Conservation (phyloP, 228 moss, liverwort and hornwort species). For the Sphagnum magellanicum region DNA sequence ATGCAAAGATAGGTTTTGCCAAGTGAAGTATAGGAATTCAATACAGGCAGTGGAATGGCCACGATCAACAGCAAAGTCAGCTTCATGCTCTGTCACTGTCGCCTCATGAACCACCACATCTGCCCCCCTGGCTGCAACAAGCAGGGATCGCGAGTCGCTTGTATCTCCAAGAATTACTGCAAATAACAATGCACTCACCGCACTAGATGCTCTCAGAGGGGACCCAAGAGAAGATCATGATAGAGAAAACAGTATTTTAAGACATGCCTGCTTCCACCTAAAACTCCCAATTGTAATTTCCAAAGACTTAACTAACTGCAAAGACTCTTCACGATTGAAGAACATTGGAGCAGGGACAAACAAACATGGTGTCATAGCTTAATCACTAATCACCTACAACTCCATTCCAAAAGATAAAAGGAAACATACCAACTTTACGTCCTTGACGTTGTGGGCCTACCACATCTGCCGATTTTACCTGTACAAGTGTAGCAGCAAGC, state of each 20-base stretch:
- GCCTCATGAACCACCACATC: constrained; percentile 92
- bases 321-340: too few species aligned
- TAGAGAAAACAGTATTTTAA: too few species aligned
- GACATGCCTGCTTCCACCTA: too few species aligned
- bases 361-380: too few species aligned
- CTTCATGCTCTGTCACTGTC: constrained; percentile 76
- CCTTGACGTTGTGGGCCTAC: constrained; percentile 83
- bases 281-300: too few species aligned
- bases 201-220: not conserved
- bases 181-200: not conserved
- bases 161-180: constrained; percentile 95
- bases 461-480: constrained; percentile 85
- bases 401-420: too few species aligned
- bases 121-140: constrained; percentile 71
- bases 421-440: constrained; percentile 70
- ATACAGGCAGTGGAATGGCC: constrained; percentile 76
- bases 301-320: too few species aligned
- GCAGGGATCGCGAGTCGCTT: constrained; percentile 69
- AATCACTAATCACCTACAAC: too few species aligned
- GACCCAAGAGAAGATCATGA: too few species aligned
- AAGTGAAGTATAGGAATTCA: too few species aligned
- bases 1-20: too few species aligned
- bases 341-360: too few species aligned
- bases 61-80: constrained; percentile 57
- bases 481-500: constrained; percentile 6